phyloP scores from a whole-genome alignment of 2,329 filamentous ascomycete genomes.

The Cytospora piceae region DNA sequence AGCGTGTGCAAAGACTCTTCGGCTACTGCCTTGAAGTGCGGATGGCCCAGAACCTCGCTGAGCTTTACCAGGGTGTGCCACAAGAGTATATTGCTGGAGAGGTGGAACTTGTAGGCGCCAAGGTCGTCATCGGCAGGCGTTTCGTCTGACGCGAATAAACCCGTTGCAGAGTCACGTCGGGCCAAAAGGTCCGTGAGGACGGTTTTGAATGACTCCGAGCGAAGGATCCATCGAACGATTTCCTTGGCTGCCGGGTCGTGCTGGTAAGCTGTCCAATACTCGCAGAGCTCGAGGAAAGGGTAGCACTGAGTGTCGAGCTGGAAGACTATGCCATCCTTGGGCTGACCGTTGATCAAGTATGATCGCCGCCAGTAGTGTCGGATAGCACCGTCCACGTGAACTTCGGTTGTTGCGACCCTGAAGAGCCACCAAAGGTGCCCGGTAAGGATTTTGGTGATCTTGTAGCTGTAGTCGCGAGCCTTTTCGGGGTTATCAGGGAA shows the following conservation, averaged over 20 bases:
- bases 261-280: constrained; percentile 26
- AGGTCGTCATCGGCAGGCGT: constrained; percentile 32
- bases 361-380: constrained; percentile 33
- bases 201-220: constrained; percentile 13
- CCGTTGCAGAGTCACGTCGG: constrained; percentile 13
- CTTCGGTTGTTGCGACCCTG: constrained; percentile 20
- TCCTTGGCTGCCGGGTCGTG: not conserved
- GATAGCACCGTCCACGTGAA: not conserved
- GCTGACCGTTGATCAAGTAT: constrained; percentile 32
- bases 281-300: constrained; percentile 34
- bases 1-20: no score
- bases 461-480: constrained; percentile 9
- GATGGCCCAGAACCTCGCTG: constrained; percentile 1
- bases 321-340: constrained; percentile 32
- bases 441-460: constrained; percentile 3
- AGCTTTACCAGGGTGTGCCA: constrained; percentile 31
- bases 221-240: constrained; percentile 22
- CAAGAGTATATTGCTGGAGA: constrained; percentile 33
- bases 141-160: constrained; percentile 32
- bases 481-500: not conserved
- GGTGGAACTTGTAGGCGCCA: constrained; percentile 30
- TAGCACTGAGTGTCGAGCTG: constrained; percentile 35
- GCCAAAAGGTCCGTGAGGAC: constrained; percentile 26
- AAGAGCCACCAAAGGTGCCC: constrained; percentile 33
- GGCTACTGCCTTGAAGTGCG: not conserved